Percentiles rank a stretch among this genome's conserved stretches.
phyloP scores from a whole-genome alignment of 345 rosid species.

The Ceriops decandra region DNA sequence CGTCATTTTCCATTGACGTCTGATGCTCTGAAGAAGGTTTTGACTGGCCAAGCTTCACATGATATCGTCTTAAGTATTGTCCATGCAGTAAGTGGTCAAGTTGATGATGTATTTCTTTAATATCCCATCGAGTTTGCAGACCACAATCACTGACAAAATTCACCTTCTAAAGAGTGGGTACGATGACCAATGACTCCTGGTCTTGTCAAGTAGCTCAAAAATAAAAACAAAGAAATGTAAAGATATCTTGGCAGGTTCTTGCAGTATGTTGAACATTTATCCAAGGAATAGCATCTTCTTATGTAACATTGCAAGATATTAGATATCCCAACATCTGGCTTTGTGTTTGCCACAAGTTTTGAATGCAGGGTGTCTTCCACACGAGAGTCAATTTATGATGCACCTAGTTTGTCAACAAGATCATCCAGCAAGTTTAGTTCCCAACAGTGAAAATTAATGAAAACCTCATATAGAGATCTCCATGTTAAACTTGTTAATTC shows the following conservation, averaged over 20 bases:
- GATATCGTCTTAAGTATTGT: constrained; percentile 67
- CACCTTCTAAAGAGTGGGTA: too few species aligned
- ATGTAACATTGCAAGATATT: background rate
- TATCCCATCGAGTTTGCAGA: background rate
- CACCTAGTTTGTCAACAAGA: background rate
- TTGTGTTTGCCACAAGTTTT: background rate
- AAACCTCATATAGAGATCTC: background rate
- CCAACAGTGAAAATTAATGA: background rate
- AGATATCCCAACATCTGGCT: background rate
- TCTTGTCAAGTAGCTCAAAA: background rate
- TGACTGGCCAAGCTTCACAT: constrained; percentile 78
- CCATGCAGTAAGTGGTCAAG: constrained; percentile 60
- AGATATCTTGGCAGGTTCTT: background rate
- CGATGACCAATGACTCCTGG: background rate
- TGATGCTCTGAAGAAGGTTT: constrained; percentile 82
- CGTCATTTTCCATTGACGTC: constrained; percentile 83
- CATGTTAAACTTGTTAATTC: background rate
- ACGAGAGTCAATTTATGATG: background rate
- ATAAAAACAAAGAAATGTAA: background rate
- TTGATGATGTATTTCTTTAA: background rate
- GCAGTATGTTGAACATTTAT: background rate
- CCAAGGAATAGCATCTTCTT: background rate
- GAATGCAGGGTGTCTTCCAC: background rate
- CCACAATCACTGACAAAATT: background rate
- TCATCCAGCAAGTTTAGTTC: background rate